Conservation (phyloP, 106 monocot species). For the Dioscorea zingiberensis region DNA sequence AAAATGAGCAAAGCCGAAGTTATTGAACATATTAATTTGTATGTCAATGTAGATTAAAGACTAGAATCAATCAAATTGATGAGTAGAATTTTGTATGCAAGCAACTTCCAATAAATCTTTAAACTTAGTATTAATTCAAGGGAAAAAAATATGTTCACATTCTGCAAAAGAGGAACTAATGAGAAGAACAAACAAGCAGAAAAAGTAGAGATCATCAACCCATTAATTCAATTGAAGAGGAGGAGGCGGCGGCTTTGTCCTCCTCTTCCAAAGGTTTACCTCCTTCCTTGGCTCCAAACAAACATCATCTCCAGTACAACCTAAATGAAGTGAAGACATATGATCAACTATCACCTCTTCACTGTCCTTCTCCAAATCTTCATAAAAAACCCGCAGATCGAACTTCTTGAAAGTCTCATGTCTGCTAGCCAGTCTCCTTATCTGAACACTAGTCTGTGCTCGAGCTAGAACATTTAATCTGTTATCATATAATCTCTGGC, state of each 20-base stretch:
- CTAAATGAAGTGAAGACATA: slow-evolving; percentile 19
- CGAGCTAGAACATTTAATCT: neutral
- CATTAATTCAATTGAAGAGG: slow-evolving; percentile 25
- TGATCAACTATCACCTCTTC: slow-evolving; percentile 24
- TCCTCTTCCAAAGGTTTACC: slow-evolving; percentile 59
- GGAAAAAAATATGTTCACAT: no score
- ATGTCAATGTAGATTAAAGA: no score
- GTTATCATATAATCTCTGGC: neutral
- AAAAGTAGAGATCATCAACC: neutral
- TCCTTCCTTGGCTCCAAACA: slow-evolving; percentile 41
- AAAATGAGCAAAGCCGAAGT: no score
- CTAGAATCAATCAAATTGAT: no score
- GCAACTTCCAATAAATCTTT: no score
- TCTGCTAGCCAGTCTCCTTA: neutral
- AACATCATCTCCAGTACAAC: neutral
- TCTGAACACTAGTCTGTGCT: neutral
- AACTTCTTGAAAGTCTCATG: neutral
- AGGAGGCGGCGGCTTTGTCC: slow-evolving; percentile 22
- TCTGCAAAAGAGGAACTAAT: no score
- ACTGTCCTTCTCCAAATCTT: slow-evolving; percentile 5
- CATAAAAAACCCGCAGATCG: neutral
- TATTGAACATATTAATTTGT: no score
- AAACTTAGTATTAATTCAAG: no score
- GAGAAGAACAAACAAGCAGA: neutral
- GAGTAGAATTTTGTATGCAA: no score